phyloP scores from a whole-genome alignment of 805 yeast genomes.

The Wickerhamomyces canadensis region DNA sequence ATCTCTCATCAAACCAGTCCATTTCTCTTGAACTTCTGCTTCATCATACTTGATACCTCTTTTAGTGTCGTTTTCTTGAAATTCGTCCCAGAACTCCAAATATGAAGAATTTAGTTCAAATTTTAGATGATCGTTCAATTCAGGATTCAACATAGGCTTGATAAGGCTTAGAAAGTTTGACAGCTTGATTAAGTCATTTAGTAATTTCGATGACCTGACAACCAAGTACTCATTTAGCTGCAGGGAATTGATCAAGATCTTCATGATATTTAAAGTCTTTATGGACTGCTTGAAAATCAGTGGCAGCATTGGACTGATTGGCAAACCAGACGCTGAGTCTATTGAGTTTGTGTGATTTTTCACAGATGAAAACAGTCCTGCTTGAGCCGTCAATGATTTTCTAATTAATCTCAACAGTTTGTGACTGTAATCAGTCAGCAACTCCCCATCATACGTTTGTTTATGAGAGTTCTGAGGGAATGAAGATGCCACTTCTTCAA shows the following conservation, averaged over 20 bases:
- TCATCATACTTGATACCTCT: neutral
- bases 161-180: conserved; percentile 22
- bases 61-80: conserved; percentile 7
- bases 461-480: conserved; percentile 1
- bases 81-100: conserved; percentile 17
- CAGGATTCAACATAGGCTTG: conserved; percentile 24
- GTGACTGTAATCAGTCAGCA: conserved; percentile 31
- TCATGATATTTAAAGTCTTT: conserved; percentile 22
- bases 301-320: conserved; percentile 24
- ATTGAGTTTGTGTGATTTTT: conserved; percentile 20
- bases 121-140: conserved; percentile 20
- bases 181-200: conserved; percentile 23
- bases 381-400: conserved; percentile 16
- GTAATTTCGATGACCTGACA: conserved; percentile 16
- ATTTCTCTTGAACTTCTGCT: conserved; percentile 6
- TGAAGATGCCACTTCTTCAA: conserved; percentile 28
- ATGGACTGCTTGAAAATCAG: conserved; percentile 24
- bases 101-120: conserved; percentile 16
- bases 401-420: conserved; percentile 35
- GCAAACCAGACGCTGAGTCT: conserved; percentile 8
- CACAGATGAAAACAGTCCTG: conserved; percentile 6
- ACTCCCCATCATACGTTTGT: conserved; percentile 23
- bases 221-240: conserved; percentile 21
- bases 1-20: conserved; percentile 22
- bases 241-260: conserved; percentile 24